These are phyloP conservation scores for Chloropicon primus DNA, from an alignment of 139 green algal genomes.

Conservation along the genomic window DNA sequence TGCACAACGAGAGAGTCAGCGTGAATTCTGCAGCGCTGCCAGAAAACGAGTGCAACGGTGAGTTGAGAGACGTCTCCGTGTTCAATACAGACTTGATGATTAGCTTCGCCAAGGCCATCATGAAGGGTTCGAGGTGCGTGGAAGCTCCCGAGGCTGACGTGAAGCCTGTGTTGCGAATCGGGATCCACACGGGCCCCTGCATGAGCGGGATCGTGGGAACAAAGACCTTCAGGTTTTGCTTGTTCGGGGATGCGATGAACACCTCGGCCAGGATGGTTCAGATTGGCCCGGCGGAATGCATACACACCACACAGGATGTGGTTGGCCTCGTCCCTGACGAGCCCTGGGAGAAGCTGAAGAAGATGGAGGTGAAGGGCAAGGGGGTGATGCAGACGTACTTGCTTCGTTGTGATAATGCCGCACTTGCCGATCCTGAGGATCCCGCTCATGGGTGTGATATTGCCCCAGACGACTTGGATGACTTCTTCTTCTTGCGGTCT, in stretches of 20 bases:
- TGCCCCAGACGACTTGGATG: too few species aligned
- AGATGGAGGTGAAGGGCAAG: conserved; percentile 31
- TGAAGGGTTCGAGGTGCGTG: neutral
- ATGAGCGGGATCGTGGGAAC: neutral
- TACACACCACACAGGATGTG: neutral
- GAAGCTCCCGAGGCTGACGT: neutral
- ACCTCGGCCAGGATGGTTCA: neutral
- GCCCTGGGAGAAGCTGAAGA: conserved; percentile 5
- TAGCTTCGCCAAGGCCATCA: neutral
- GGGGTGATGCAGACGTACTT: conserved; percentile 25
- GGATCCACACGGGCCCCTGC: neutral
- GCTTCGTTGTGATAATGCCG: too few species aligned
- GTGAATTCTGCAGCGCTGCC: neutral
- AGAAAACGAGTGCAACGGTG: too few species aligned
- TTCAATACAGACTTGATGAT: neutral
- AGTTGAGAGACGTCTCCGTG: neutral
- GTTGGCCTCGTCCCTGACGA: neutral
- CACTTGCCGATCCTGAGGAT: too few species aligned
- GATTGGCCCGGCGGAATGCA: neutral
- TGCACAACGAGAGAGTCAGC: neutral
- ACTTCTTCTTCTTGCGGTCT: neutral
- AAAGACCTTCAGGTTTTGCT: neutral
- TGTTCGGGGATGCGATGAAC: neutral
- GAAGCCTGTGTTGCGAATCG: neutral
- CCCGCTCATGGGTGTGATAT: too few species aligned